Conservation (phyloP, 2,329 filamentous ascomycete genomes). For the Colletotrichum destructivum region DNA sequence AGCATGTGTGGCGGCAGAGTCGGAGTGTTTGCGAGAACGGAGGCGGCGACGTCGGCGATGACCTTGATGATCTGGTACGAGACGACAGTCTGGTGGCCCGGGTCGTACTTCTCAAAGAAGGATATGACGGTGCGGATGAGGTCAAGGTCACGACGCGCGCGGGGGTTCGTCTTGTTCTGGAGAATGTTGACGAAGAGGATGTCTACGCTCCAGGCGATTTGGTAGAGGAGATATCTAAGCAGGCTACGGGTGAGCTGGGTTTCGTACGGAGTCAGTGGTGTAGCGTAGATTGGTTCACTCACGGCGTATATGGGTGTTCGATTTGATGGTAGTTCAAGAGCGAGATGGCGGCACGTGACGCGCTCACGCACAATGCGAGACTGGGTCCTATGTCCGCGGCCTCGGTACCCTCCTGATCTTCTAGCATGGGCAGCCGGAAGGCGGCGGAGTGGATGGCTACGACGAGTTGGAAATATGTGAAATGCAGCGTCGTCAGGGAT, state of each 20-base stretch:
- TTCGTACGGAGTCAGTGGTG: neutral
- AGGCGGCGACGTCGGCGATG: conserved; percentile 32
- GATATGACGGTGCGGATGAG: conserved; percentile 35
- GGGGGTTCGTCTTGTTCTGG: conserved; percentile 30
- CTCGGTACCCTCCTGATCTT: conserved; percentile 32
- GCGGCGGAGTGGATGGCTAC: conserved; percentile 36
- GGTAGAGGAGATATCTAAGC: conserved; percentile 29
- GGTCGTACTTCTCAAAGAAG: conserved; percentile 39
- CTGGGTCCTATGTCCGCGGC: conserved; percentile 20
- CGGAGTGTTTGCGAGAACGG: conserved; percentile 37
- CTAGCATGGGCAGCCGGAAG: conserved; percentile 22
- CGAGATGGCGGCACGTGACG: conserved; percentile 36
- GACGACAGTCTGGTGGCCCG: conserved; percentile 16
- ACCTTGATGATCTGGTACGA: conserved; percentile 32
- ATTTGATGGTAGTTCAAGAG: conserved; percentile 35
- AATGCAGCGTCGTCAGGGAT: conserved; percentile 31
- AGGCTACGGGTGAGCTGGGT: neutral
- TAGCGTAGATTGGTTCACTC: neutral
- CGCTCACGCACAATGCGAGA: conserved; percentile 28
- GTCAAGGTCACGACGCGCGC: conserved; percentile 35
- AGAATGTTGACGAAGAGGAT: conserved; percentile 37
- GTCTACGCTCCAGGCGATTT: conserved; percentile 37
- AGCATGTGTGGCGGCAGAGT: conserved; percentile 37
- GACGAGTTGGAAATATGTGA: conserved; percentile 38
- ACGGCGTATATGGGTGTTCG: conserved; percentile 34